Evolutionary conservation across 2,329 filamentous ascomycete genomes (phyloP), one percentile per base, ranked within the genome.

Genomic region (Sporothrix brasiliensis): DNA sequence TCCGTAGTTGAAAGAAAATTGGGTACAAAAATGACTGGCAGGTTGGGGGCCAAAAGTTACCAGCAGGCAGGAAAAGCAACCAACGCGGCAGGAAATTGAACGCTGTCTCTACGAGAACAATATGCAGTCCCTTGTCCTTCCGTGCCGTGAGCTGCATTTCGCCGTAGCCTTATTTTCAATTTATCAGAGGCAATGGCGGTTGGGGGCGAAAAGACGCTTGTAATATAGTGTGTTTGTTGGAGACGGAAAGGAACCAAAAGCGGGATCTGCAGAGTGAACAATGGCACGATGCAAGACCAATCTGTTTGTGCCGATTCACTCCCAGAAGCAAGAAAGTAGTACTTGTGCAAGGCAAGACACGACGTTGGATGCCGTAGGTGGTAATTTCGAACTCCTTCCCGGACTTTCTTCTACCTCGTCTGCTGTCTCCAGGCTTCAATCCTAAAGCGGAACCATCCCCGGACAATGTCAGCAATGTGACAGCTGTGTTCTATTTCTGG

Each of bases 401-500:
- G 34, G 34, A 34, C 34, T 34, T 5, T 7, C 16, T n/a, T 39
- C 10, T 41, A 14, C 30, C 11, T 6, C 27, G 13, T 7, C 9
- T 14, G 11, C 11, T 52, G 3, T 27, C 13, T 16, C 19, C 58
- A 24, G 34, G n/a, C 21, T 5, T 19, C 60, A 21, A 4, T 66
- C 27, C 61, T 16, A 24, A 66, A 21, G 1, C 19, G 52, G 63
- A 50, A 24, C 4, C 47, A 39, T 66, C 47, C 10, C 47, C 47
- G 27, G 27, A 27, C 41, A 13, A 16, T 50, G 44, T 66, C 47
- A 19, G 27, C 44, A 66, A 10, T 44, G 61, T 65, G 24, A 50
- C 61, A 65, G 10, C n/a, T n/a, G 3, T 50, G 61, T 50, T 65
- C 61, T 65, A 65, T 65, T 65, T 65, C 61, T 65, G 44, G 61